Percentiles rank a stretch among this genome's conserved stretches.
These are phyloP conservation scores for Fusarium globosum DNA, from an alignment of 2,329 filamentous ascomycete species.

Conservation along the genomic window DNA sequence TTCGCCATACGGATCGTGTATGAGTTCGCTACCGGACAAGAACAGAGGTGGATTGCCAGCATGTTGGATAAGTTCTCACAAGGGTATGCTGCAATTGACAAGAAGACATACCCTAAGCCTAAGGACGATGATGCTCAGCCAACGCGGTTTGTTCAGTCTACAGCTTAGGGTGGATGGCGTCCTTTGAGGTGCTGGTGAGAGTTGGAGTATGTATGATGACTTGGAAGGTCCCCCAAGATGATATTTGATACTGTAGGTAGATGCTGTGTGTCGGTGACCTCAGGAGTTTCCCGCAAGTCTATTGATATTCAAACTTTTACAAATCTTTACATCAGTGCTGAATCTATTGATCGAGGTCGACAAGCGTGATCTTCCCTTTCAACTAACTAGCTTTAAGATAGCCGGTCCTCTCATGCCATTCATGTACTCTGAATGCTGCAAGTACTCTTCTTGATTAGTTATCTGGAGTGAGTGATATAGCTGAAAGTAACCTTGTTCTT, in stretches of 20 bases:
- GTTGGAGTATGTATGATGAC: neutral
- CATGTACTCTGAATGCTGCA: too few species aligned
- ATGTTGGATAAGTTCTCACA: conserved; percentile 47
- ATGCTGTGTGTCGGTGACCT: neutral
- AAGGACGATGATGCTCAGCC: conserved; percentile 23
- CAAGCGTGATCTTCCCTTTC: neutral
- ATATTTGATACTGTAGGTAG: neutral
- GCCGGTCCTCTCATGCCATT: neutral
- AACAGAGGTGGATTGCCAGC: conserved; percentile 50
- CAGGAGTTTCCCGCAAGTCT: neutral
- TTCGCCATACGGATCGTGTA: conserved; percentile 53
- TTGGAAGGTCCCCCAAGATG: neutral
- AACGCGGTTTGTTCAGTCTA: neutral
- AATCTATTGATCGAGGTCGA: neutral
- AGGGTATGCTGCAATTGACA: conserved; percentile 50
- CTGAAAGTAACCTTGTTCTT: neutral
- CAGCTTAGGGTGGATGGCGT: neutral
- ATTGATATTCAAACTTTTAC: neutral
- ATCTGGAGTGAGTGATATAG: neutral
- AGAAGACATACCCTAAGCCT: conserved; percentile 43
- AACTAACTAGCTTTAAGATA: neutral
- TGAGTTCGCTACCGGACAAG: conserved; percentile 51
- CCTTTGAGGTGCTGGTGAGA: neutral
- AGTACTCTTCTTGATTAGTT: neutral
- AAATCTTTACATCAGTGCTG: neutral